phyloP scores from a whole-genome alignment of 2,329 filamentous ascomycete genomes.

The Xylariaceae sp. region DNA sequence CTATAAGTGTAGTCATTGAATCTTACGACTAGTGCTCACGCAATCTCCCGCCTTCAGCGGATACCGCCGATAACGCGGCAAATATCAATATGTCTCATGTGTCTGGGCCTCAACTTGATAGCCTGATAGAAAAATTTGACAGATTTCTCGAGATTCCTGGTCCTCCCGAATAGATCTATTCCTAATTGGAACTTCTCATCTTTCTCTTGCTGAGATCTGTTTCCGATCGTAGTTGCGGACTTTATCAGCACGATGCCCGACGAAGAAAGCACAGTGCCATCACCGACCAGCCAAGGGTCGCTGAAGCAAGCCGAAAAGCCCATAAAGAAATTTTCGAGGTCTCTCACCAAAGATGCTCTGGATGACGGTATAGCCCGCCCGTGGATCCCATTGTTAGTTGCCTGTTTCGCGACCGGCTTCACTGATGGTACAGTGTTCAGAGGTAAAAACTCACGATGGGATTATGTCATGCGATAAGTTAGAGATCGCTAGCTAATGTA shows the following conservation, averaged over 20 bases:
- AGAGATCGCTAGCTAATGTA: background rate
- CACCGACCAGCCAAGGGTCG: constrained; percentile 1
- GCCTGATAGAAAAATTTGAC: too few relatives aligned
- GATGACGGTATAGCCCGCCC: constrained; percentile 16
- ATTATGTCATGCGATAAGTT: background rate
- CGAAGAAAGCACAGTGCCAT: constrained; percentile 20
- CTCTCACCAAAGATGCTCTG: constrained; percentile 16
- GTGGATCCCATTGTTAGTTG: constrained; percentile 23
- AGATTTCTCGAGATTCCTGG: too few relatives aligned
- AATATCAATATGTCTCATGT: too few relatives aligned
- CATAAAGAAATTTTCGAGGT: background rate
- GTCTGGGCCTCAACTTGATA: too few relatives aligned
- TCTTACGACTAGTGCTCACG: too few relatives aligned
- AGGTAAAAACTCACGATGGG: constrained; percentile 20
- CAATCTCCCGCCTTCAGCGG: too few relatives aligned
- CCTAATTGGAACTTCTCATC: too few relatives aligned
- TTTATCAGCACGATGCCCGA: constrained; percentile 21
- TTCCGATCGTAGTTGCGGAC: too few relatives aligned
- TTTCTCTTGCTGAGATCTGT: too few relatives aligned
- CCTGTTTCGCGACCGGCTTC: constrained; percentile 26
- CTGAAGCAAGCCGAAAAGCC: constrained; percentile 7
- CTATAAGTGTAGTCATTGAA: too few relatives aligned
- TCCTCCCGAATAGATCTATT: too few relatives aligned
- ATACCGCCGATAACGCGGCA: too few relatives aligned
- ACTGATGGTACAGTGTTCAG: constrained; percentile 28